phyloP scores from a whole-genome alignment of 495 filamentous ascomycete species.

The Aspergillus asperescens region DNA sequence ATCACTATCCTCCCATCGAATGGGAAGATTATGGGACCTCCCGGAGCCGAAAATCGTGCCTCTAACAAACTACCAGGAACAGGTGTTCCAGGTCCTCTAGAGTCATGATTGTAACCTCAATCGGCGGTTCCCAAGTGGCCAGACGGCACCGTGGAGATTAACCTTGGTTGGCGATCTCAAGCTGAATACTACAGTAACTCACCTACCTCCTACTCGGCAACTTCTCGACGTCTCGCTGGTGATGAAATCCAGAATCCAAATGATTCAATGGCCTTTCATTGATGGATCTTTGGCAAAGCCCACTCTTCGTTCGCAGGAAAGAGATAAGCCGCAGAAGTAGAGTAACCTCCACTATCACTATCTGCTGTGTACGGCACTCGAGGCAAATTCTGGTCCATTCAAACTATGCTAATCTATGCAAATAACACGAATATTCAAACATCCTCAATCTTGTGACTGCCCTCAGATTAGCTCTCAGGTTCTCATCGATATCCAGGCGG shows the following conservation, averaged over 20 bases:
- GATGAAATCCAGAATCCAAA: background rate
- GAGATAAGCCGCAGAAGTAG: too few species aligned
- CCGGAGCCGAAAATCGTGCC: background rate
- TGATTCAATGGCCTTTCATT: background rate
- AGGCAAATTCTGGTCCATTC: too few species aligned
- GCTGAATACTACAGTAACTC: background rate
- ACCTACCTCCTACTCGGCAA: background rate
- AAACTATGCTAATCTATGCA: background rate
- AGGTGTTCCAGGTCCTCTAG: too few species aligned
- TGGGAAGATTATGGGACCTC: too few species aligned
- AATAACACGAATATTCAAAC: background rate
- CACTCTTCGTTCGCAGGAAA: too few species aligned
- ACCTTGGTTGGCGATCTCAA: background rate
- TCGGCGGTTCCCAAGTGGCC: background rate
- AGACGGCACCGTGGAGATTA: background rate
- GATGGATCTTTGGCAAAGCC: background rate
- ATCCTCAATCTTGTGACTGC: constrained; percentile 13
- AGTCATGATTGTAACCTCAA: background rate
- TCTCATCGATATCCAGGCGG: constrained; percentile 47
- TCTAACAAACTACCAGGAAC: background rate
- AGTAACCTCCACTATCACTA: too few species aligned
- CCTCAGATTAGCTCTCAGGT: constrained; percentile 58
- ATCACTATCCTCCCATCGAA: too few species aligned
- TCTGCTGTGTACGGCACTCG: too few species aligned
- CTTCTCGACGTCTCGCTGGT: background rate